Evolutionary conservation across 176 grass and related monocot genomes (phyloP).

Genomic region (Oryza glaberrima): DNA sequence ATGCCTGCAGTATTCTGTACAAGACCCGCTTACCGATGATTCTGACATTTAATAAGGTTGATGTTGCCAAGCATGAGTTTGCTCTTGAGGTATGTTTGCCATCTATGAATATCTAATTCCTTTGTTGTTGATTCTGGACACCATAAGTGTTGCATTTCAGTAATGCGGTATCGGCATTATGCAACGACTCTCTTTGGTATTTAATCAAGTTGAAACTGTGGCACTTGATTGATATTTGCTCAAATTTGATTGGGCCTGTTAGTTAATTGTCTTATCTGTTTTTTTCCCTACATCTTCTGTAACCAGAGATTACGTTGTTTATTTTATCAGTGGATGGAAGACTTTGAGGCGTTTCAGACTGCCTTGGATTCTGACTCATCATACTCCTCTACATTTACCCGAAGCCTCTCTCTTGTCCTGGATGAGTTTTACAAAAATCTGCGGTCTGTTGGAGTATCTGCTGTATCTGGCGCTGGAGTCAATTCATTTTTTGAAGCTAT

Average conservation of each 20-base stretch:
- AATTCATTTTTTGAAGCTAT: slow-evolving; percentile 78
- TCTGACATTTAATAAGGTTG: slow-evolving; percentile 91
- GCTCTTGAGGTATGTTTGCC: slow-evolving; percentile 62
- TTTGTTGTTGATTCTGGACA: not conserved
- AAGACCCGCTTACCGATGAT: slow-evolving; percentile 87
- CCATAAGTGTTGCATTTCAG: not conserved
- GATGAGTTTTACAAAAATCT: slow-evolving; percentile 96
- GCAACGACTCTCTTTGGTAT: not conserved
- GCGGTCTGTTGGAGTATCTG: slow-evolving; percentile 86
- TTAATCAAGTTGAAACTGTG: not conserved
- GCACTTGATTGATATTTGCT: slow-evolving; percentile 7
- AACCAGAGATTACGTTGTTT: slow-evolving; percentile 30
- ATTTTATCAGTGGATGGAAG: slow-evolving; percentile 90
- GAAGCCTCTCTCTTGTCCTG: slow-evolving; percentile 83
- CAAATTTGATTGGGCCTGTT: not conserved
- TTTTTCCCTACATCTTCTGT: slow-evolving; percentile 4
- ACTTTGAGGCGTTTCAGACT: slow-evolving; percentile 91
- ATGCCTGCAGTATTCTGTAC: slow-evolving; percentile 95
- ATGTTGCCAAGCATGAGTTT: slow-evolving; percentile 89
- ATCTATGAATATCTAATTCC: slow-evolving; percentile 12
- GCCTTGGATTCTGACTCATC: slow-evolving; percentile 85
- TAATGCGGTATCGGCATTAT: not conserved
- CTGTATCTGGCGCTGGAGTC: slow-evolving; percentile 77
- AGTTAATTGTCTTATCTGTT: not conserved
- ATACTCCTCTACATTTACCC: slow-evolving; percentile 71